Conservation (phyloP, 352 stramenopile species). For the Elongisporangium senticosum region DNA sequence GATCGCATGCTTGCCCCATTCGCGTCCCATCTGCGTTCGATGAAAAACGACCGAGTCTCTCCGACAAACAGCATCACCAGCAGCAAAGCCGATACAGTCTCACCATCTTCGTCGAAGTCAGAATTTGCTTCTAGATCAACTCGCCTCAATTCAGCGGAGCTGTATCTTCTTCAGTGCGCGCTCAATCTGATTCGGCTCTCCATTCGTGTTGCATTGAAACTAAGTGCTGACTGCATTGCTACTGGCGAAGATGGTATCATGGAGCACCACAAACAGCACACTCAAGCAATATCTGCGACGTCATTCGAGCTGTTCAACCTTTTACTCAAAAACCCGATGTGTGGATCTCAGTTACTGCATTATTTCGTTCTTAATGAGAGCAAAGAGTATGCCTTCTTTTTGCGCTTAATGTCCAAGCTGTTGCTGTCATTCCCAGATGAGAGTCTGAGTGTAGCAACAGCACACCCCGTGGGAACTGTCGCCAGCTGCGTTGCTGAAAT, state of each 20-base stretch:
- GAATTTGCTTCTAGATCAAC: slow-evolving; percentile 1
- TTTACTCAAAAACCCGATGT: slow-evolving; percentile 43
- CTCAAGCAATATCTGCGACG: slow-evolving; percentile 26
- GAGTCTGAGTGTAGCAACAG: slow-evolving; percentile 14
- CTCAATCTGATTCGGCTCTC: slow-evolving; percentile 48
- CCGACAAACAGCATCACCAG: slow-evolving; percentile 5
- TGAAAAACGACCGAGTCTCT: neutral
- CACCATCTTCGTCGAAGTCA: neutral
- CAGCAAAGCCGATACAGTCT: neutral
- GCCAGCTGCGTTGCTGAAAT: slow-evolving; percentile 34
- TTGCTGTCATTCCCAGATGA: slow-evolving; percentile 46
- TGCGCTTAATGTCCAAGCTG: slow-evolving; percentile 60
- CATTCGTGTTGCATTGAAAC: slow-evolving; percentile 59
- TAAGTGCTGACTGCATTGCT: slow-evolving; percentile 61
- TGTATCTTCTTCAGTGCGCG: slow-evolving; percentile 58
- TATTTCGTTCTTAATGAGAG: slow-evolving; percentile 56
- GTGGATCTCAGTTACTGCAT: slow-evolving; percentile 37
- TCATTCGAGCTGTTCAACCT: slow-evolving; percentile 47
- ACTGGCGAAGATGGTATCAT: slow-evolving; percentile 16
- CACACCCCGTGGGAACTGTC: slow-evolving; percentile 14
- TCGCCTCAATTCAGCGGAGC: slow-evolving; percentile 12
- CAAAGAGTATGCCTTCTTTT: slow-evolving; percentile 66
- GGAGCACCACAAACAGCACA: neutral
- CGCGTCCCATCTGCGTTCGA: slow-evolving; percentile 11
- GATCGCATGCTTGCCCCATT: slow-evolving; percentile 26